phyloP scores from a whole-genome alignment of 2,329 filamentous ascomycete genomes.

The Trichoderma brevicompactum region DNA sequence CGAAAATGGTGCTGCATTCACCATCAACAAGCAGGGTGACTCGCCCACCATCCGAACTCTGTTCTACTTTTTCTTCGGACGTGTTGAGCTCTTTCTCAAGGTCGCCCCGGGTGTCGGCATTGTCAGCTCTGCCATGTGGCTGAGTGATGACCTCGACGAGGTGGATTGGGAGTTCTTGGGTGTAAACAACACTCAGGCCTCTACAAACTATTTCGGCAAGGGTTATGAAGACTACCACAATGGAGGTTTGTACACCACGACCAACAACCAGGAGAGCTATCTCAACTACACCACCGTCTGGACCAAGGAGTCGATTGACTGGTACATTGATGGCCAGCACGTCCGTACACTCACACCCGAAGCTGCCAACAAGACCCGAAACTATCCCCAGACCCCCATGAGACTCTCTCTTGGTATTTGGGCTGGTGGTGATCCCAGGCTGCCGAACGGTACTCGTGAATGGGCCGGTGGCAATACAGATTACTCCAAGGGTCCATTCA shows the following conservation, averaged over 20 bases:
- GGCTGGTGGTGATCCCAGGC: constrained; percentile 62
- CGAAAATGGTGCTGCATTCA: constrained; percentile 71
- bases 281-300: constrained; percentile 80
- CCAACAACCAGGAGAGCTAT: constrained; percentile 61
- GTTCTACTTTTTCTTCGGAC: constrained; percentile 87
- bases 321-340: constrained; percentile 69
- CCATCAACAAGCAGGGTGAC: constrained; percentile 69
- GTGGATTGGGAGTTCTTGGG: constrained; percentile 87
- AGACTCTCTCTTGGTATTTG: constrained; percentile 69
- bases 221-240: constrained; percentile 67
- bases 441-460: constrained; percentile 61
- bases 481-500: constrained; percentile 68
- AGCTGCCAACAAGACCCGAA: constrained; percentile 64
- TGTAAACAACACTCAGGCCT: constrained; percentile 62
- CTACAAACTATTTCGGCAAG: constrained; percentile 82
- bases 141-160: constrained; percentile 84
- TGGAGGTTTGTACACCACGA: constrained; percentile 61
- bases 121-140: constrained; percentile 79
- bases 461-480: constrained; percentile 74
- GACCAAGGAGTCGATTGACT: constrained; percentile 69
- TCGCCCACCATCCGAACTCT: constrained; percentile 78
- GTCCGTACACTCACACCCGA: constrained; percentile 66
- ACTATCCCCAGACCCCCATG: constrained; percentile 79
- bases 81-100: constrained; percentile 77
- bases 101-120: constrained; percentile 75